Base-by-base conservation (phyloP, 1,139 yeast species). In the Candida gigantensis region DNA sequence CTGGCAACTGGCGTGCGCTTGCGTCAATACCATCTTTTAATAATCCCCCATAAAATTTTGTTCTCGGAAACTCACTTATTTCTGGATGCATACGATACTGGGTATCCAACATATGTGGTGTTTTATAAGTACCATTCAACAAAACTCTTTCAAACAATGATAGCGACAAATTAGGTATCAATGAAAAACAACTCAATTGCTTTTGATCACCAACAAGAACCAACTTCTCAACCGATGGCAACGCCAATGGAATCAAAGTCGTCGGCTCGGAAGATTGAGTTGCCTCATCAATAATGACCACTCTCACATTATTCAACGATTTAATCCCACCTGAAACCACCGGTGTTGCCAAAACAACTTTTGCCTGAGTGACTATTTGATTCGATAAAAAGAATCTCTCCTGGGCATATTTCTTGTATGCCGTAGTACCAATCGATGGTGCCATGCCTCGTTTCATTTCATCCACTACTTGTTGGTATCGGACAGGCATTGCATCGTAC, bases 51-150 rank as follows among this genome's bases (percentile, higher is more conserved):
- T 82, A 82, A 42, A 82, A 81, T 40, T 63, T 65, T 33, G 56
- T 62, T 45, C 84, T 65, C 6, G 89, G 82, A 55, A 81, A 83
- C 47, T 79, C 79, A 65, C 84, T 62, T 30, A 79, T 78, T 34
- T 54, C 60, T 7, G 87, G 88, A 52, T 81, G 86, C 87, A 81
- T 81, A 62, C 89, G 74, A 52, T 82, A 82, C 52, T 82, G 89
- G 1, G 81, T 77, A 49, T 82, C 80, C 55, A 82, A 70, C 87
- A 82, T 79, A 46, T 77, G 80, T 3, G 84, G 83, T 10, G 69
- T 66, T 30, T 65, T 62, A 49, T 79, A 80, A 1, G 83, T 66
- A 2, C 79, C 81, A 54, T 79, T 79, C 26, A 66, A 55, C 30
- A 79, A 53, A 0, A 79, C 74, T 50, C 84, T 66, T 58, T 79